A percentile compares a stretch with the other conserved stretches of the same genome.
Evolutionary conservation across 805 yeast genomes (phyloP).

Genomic region (Hanseniaspora lindneri): DNA sequence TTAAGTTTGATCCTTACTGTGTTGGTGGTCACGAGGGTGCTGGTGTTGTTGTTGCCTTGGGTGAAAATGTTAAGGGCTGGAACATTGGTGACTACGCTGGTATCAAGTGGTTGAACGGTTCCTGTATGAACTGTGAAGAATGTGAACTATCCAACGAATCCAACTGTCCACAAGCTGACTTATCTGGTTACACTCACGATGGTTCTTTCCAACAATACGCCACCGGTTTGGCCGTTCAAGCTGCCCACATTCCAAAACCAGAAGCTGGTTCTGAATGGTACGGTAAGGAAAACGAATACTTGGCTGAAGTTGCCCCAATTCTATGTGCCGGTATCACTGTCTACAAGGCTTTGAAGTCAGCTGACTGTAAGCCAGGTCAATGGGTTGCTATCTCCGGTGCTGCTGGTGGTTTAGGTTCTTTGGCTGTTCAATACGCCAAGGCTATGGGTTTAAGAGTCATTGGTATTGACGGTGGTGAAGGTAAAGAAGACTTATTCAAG

Average conservation of each 20-base stretch:
- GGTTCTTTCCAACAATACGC: conserved; percentile 58
- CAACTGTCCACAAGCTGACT: conserved; percentile 57
- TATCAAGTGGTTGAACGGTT: conserved; percentile 57
- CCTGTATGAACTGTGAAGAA: conserved; percentile 53
- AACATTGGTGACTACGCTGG: conserved; percentile 57
- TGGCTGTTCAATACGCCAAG: conserved; percentile 63
- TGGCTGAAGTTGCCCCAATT: conserved; percentile 48
- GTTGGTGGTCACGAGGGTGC: conserved; percentile 71
- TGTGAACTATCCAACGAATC: conserved; percentile 49
- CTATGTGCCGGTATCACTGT: conserved; percentile 60
- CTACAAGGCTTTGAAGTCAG: conserved; percentile 55
- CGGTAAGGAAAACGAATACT: conserved; percentile 34
- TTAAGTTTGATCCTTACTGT: conserved; percentile 37
- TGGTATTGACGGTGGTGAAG: conserved; percentile 66
- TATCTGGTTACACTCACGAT: conserved; percentile 65
- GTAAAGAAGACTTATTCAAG: conserved; percentile 43
- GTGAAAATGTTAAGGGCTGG: conserved; percentile 48
- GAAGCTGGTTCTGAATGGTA: conserved; percentile 11
- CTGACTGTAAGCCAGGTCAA: conserved; percentile 48
- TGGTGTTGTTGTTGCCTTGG: conserved; percentile 54
- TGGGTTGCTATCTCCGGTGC: conserved; percentile 72
- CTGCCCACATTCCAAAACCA: conserved; percentile 41
- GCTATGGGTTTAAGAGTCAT: conserved; percentile 65
- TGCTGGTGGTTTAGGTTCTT: conserved; percentile 69
- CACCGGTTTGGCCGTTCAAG: conserved; percentile 53